These are phyloP conservation scores for Pleurotus sapidus DNA, from an alignment of 768 basidiomycete species.

Conservation along the genomic window DNA sequence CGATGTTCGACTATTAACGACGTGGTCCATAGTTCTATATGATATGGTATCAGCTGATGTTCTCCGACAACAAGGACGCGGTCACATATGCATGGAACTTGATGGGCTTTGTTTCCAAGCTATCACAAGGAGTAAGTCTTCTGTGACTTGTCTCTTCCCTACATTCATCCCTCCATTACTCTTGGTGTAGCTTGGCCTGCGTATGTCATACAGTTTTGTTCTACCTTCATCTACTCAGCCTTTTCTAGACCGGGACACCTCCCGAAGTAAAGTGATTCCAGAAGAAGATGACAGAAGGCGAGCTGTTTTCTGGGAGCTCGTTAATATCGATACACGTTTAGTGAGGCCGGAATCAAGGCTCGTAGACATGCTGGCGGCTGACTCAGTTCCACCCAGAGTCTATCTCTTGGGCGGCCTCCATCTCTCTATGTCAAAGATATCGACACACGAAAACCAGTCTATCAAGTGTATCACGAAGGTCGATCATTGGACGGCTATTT, in stretches of 20 bases:
- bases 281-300: slow-evolving; percentile 71
- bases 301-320: slow-evolving; percentile 71
- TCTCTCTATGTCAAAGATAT: slow-evolving; percentile 65
- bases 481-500: slow-evolving; percentile 29
- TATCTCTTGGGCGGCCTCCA: slow-evolving; percentile 71
- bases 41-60: slow-evolving; percentile 73
- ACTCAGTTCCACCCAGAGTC: slow-evolving; percentile 30
- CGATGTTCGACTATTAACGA: slow-evolving; percentile 3
- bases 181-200: slow-evolving; percentile 55
- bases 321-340: slow-evolving; percentile 71
- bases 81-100: slow-evolving; percentile 75
- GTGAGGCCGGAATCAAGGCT: slow-evolving; percentile 20
- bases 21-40: slow-evolving; percentile 46
- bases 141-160: slow-evolving; percentile 1
- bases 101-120: slow-evolving; percentile 71
- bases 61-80: slow-evolving; percentile 71
- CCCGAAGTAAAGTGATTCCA: slow-evolving; percentile 62
- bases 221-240: slow-evolving; percentile 5
- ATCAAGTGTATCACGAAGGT: slow-evolving; percentile 51
- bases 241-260: slow-evolving; percentile 61
- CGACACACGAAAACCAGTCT: slow-evolving; percentile 42
- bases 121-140: slow-evolving; percentile 64
- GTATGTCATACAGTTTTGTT: slow-evolving; percentile 34
- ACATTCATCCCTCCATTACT: slow-evolving; percentile 12
- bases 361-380: too few species aligned